Base-by-base conservation (phyloP, 352 stramenopile species). In the Globisporangium perplexum region DNA sequence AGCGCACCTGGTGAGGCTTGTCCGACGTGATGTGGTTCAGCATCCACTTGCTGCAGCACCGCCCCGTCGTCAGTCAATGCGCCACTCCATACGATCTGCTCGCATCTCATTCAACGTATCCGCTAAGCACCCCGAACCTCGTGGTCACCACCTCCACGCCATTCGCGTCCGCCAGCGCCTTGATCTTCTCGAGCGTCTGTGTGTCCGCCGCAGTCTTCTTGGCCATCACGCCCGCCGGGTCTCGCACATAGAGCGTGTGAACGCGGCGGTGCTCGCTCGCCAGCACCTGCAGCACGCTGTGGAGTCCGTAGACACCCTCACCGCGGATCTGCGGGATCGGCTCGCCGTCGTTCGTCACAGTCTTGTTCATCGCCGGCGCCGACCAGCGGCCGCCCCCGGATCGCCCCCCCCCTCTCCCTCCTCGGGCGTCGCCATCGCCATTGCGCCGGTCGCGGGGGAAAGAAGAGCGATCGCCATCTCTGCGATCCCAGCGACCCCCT, bases 21-120 rank as follows among this genome's bases (percentile, higher is more conserved):
- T 93, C 78, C 3, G 79, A 68, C 15, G 80, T 90, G 36, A 90
- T 83, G 42, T 90, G 76, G 51, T 93, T 93, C 15, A 93, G 60
- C 74, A 84, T 88, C 79, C 79, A 90, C 65, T 93, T 93, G 68
- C 75, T 90, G 15, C 14, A 10, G 39, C 18, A 15, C 20, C 39
- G 7, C 17, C 8, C n/a, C 6, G 6, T 26, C 39, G 5, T 45
- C 39, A 45, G 39, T 45, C n/a, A 10, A 17, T 5, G 10, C 17
- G 17, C 39, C 22, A 26, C 18, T 22, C 6, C 3, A 26, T n/a
- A 4, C 39, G 4, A n/a, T n/a, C n/a, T 10, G 4, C n/a, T 22
- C 20, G 2, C 39, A 26, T 11, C 3, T 18, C 39, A 5, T 7
- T 7, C 8, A 8, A 15, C 39, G 7, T 22, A 11, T 6, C 28